phyloP scores from a whole-genome alignment of 306 rosid genomes.

The Amphicarpaea edgeworthii region DNA sequence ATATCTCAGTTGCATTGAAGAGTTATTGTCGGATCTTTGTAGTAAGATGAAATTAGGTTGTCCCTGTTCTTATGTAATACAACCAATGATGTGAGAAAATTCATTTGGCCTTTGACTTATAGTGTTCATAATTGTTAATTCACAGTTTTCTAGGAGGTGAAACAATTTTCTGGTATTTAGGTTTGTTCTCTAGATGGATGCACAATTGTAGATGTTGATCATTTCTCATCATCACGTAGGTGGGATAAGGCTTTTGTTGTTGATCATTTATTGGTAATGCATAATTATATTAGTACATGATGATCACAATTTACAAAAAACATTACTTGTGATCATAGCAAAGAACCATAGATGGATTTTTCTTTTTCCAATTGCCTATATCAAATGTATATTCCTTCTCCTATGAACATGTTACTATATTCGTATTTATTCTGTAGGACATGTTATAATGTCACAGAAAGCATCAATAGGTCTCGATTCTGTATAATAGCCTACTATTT shows the following conservation, averaged over 20 bases:
- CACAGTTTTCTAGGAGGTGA: neutral
- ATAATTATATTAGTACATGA: neutral
- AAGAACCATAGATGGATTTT: neutral
- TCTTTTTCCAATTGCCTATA: neutral
- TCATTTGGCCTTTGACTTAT: neutral
- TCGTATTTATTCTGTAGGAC: neutral
- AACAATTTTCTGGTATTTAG: conserved; percentile 14
- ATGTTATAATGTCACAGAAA: conserved; percentile 1
- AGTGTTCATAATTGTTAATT: conserved; percentile 23
- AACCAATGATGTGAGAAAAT: conserved; percentile 23
- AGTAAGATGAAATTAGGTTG: conserved; percentile 6
- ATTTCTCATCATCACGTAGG: neutral
- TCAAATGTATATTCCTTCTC: neutral
- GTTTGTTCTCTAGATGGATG: neutral
- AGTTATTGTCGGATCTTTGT: conserved; percentile 30
- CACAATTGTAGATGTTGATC: neutral
- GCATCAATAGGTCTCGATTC: neutral
- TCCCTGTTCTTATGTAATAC: conserved; percentile 18
- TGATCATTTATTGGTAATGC: neutral
- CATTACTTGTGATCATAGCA: neutral
- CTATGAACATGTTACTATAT: neutral
- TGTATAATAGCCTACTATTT: neutral
- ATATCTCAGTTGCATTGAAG: neutral
- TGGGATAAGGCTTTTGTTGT: no score
- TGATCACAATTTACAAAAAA: neutral